A percentile compares a stretch with the other conserved stretches of the same genome.
These are phyloP conservation scores for Flaveria brownii DNA, from an alignment of 129 eudicot genomes.

Conservation along the genomic window DNA sequence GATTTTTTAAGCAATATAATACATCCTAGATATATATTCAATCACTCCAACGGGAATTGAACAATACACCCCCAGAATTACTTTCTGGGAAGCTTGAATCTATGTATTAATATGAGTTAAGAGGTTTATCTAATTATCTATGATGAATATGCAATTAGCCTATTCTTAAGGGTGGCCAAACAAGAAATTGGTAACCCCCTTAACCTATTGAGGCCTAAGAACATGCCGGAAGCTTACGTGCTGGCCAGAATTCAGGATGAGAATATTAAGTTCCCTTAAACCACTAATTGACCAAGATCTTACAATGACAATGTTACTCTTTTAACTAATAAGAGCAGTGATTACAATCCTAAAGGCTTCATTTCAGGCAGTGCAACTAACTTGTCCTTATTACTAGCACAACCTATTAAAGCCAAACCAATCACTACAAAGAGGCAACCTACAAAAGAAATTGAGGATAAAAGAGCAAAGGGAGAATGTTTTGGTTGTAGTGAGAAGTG, in stretches of 20 bases:
- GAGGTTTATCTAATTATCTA: neutral
- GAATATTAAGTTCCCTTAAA: no score
- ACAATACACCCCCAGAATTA: no score
- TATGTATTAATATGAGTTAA: no score
- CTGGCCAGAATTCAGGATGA: neutral
- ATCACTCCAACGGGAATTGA: no score
- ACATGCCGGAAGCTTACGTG: neutral
- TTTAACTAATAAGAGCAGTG: neutral
- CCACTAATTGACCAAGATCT: no score
- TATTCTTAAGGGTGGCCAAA: neutral
- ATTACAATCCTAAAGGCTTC: neutral
- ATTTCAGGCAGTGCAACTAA: neutral
- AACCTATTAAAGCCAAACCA: neutral
- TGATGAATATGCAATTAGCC: neutral
- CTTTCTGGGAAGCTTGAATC: no score
- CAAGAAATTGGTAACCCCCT: neutral
- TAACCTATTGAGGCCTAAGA: neutral
- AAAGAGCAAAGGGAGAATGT: neutral
- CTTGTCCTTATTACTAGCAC: neutral
- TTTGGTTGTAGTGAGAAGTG: neutral
- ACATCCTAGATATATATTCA: no score
- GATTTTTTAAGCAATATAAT: no score
- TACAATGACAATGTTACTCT: no score
- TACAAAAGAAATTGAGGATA: neutral
- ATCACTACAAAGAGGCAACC: neutral